Evolutionary conservation across 1,284 basidiomycete species (phyloP), one percentile per base, ranked within the genome.

Genomic region (Microbotryum violaceum): DNA sequence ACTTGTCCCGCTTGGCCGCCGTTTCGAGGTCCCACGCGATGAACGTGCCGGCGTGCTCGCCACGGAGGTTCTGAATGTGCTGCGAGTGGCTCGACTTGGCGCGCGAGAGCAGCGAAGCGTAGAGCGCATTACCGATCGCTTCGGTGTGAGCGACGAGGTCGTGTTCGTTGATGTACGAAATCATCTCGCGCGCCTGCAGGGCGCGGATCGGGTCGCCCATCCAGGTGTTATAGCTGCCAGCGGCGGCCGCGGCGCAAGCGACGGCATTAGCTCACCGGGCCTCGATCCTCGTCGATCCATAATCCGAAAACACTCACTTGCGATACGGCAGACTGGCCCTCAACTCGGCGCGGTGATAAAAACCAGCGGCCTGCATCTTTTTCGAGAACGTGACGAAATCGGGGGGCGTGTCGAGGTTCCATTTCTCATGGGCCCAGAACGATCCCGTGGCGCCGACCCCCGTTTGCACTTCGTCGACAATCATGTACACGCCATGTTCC

Each of bases 361-460:
- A 79, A 2, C 77, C 75, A 23, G 75, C 73, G 4, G 76, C 76
- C 64, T 80, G 79, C 76, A 78, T 77, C 73, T 81, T 79, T 70
- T 80, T 69, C n/a, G 53, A 56, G 53, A 82, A 82, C 18, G 80
- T 79, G 45, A 82, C 79, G 68, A 82, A 80, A 71, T 82, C 81
- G 14, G 81, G 77, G 67, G 72, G 73, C 53, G 62, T 71, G 20
- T 67, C 61, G 48, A 82, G 70, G 14, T 75, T 74, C 81, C 81
- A 82, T 67, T 80, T 77, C 63, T 81, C 80, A 71, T 81, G 79
- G 0, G 81, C 80, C 81, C 81, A 82, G 72, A 82, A 80, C 9
- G 74, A 75, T 20, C 81, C 81, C 0, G 81, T 82, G 0, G 81
- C 80, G 29, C 74, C 71, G 25, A 81, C 78, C 44, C 81, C 81